These are phyloP conservation scores for Pharnaceum exiguum DNA, from an alignment of 148 eudicot species.

Conservation along the genomic window DNA sequence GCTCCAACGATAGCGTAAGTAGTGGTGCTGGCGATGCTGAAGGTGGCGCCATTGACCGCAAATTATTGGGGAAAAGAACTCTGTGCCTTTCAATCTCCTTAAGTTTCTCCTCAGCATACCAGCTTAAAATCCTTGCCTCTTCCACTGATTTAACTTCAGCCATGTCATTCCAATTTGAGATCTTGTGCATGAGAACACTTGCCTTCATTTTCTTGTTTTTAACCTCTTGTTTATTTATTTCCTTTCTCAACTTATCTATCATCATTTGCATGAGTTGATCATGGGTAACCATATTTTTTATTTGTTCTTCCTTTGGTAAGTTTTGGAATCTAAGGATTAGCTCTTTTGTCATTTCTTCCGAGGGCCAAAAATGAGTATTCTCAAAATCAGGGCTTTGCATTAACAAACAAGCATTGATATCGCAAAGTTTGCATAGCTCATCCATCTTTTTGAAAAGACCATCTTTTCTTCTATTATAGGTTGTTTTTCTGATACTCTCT, in stretches of 20 bases:
- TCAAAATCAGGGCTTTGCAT: constrained; percentile 4
- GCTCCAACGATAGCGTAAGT: no score
- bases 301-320: constrained; percentile 1
- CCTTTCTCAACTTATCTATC: neutral
- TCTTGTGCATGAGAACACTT: constrained; percentile 3
- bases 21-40: no score
- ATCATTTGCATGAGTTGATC: constrained; percentile 18
- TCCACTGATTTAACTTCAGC: neutral
- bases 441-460: constrained; percentile 22
- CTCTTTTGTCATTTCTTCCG: neutral
- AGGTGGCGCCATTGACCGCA: no score
- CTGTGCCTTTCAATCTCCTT: neutral
- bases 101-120: constrained; percentile 16
- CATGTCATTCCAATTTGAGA: constrained; percentile 4
- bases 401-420: constrained; percentile 1
- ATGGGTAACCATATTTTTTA: constrained; percentile 10
- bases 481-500: constrained; percentile 8
- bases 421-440: constrained; percentile 18
- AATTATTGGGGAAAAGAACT: constrained; percentile 19
- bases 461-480: constrained; percentile 7
- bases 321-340: constrained; percentile 7
- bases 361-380: constrained; percentile 7
- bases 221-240: constrained; percentile 5
- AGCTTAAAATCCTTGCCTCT: constrained; percentile 4
- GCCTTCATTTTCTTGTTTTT: constrained; percentile 17